Base-by-base conservation (phyloP, 2,329 filamentous ascomycete species). In the Cladosporium sp. region DNA sequence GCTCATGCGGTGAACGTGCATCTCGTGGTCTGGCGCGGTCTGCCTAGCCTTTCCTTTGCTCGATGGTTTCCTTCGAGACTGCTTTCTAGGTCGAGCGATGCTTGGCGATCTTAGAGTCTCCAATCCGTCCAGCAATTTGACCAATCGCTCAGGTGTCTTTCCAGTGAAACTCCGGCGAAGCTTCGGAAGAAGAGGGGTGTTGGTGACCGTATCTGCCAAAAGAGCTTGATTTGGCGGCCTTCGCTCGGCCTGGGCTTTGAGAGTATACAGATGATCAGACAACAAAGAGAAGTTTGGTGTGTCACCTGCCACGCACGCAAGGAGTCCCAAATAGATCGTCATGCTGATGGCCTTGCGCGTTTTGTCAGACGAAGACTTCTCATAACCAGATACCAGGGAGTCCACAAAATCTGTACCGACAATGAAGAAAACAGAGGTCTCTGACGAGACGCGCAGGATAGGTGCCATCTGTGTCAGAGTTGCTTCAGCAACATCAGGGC, bases 391-490 rank as follows among this genome's bases (percentile, higher is more conserved):
- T 35, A 82, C 74, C 10, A 95, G 76, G 0, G 86, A 82, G 66
- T 96, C 92, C 16, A 95, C 70, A 61, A 93, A 92, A 69, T 96
- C 92, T 46, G 87, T 90, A 1, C 92, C 92, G 0, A 86, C 86
- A 60, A 95, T 80, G 61, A 95, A 84, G 59, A 87, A 75, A 6
- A 73, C 68, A 31, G 77, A 80, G 42, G 72, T 72, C 19, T 76
- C 73, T 0, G 81, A 74, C 4, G 84, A 88, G 6, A 74, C 75
- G 59, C 82, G 77, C 4, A 89, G 70, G 3, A 91, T 70, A 46
- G 82, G 76, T 54, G 83, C 86, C n/a, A 89, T 64, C 9, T 73
- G 72, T 43, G 75, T 75, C 32, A 90, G 72, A 5, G 73, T 73
- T 1, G 68, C 66, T 62, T 86, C 81, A 0, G 81, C 74, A 6